Conservation (phyloP, 2,329 filamentous ascomycete species). For the Exophiala dermatitidis region DNA sequence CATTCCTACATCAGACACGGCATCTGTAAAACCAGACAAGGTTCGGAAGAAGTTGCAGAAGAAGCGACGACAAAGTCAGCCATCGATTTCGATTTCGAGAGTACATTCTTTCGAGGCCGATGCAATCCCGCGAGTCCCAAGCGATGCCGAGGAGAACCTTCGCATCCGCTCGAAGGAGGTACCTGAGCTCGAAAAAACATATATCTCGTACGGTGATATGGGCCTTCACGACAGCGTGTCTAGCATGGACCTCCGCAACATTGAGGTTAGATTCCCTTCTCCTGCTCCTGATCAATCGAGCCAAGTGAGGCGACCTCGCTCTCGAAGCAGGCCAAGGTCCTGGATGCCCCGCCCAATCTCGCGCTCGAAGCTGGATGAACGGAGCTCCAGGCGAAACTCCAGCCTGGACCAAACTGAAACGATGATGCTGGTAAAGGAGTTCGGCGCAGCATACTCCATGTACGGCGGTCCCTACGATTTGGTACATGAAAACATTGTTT, state of each 20-base stretch:
- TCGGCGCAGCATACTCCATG: slow-evolving; percentile 16
- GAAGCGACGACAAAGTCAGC: slow-evolving; percentile 21
- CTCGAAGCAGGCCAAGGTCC: slow-evolving; percentile 17
- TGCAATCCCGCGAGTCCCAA: slow-evolving; percentile 19
- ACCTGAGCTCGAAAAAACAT: slow-evolving; percentile 25
- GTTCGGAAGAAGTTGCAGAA: slow-evolving; percentile 23
- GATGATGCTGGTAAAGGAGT: slow-evolving; percentile 18
- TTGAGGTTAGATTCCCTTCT: slow-evolving; percentile 24
- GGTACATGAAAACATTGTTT: slow-evolving; percentile 6
- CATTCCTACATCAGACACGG: background rate
- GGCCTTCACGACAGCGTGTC: slow-evolving; percentile 13
- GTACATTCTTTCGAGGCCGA: slow-evolving; percentile 17
- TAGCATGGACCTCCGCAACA: slow-evolving; percentile 9
- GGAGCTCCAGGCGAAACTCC: slow-evolving; percentile 7
- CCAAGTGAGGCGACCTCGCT: slow-evolving; percentile 9
- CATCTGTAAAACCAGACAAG: slow-evolving; percentile 5
- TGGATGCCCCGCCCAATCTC: slow-evolving; percentile 22
- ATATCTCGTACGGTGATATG: slow-evolving; percentile 9
- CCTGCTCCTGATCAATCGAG: slow-evolving; percentile 15
- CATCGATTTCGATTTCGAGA: slow-evolving; percentile 15
- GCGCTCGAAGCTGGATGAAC: slow-evolving; percentile 15
- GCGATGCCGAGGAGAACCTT: slow-evolving; percentile 20
- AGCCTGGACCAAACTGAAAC: slow-evolving; percentile 12
- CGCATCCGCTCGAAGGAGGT: slow-evolving; percentile 21
- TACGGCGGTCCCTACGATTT: slow-evolving; percentile 23